phyloP scores from a whole-genome alignment of 257 asterid genomes.

The Solanum pinnatisectum region DNA sequence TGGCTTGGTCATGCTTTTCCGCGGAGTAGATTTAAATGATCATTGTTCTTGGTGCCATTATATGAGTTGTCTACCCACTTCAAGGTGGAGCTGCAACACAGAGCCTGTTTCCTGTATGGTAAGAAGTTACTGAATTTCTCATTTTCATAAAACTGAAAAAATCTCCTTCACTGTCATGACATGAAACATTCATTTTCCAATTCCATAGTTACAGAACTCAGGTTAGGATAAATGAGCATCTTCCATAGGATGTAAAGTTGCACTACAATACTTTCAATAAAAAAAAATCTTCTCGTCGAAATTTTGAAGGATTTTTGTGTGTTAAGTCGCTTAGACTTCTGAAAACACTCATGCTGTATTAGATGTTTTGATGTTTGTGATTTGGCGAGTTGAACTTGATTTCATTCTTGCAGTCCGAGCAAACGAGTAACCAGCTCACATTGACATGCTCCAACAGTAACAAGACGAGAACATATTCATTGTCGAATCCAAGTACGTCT shows the following conservation, averaged over 20 bases:
- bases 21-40: slow-evolving; percentile 74
- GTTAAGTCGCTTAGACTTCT: background rate
- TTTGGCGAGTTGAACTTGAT: background rate
- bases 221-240: background rate
- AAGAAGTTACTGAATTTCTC: background rate
- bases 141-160: background rate
- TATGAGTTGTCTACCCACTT: slow-evolving; percentile 78
- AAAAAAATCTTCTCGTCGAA: background rate
- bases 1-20: slow-evolving; percentile 71
- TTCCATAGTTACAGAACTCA: background rate
- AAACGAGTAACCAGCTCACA: slow-evolving; percentile 48
- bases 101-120: slow-evolving; percentile 67
- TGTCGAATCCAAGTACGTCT: slow-evolving; percentile 34
- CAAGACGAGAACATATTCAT: slow-evolving; percentile 35
- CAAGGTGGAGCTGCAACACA: slow-evolving; percentile 74
- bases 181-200: background rate
- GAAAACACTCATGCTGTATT: background rate
- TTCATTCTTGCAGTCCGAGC: slow-evolving; percentile 50
- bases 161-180: background rate
- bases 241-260: background rate
- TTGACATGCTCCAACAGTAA: slow-evolving; percentile 64
- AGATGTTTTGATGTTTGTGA: background rate
- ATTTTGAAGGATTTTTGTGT: background rate
- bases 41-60: slow-evolving; percentile 93
- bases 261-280: background rate